Conservation (phyloP, 202 grass and related monocot genomes). For the Schoenoplectus triqueter region DNA sequence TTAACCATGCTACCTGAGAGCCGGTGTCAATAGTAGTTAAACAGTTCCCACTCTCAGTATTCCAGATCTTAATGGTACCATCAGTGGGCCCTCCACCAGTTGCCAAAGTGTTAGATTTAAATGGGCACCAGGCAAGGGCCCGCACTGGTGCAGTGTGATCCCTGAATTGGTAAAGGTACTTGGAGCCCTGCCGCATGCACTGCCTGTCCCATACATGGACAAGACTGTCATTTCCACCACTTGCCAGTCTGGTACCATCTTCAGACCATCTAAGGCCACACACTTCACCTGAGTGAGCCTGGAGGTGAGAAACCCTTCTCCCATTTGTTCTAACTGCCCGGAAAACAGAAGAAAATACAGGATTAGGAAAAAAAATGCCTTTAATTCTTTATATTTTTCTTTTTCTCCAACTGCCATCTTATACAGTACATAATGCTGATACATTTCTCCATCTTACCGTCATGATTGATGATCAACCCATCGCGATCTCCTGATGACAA, state of each 20-base stretch:
- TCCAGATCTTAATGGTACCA: conserved; percentile 48
- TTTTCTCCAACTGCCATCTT: neutral
- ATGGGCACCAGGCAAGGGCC: conserved; percentile 50
- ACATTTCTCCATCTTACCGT: conserved; percentile 32
- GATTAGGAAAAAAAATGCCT: neutral
- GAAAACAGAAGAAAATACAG: neutral
- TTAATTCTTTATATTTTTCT: neutral
- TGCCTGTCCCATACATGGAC: conserved; percentile 41
- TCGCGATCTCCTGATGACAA: conserved; percentile 48
- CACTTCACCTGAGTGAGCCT: conserved; percentile 43
- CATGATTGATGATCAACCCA: conserved; percentile 46
- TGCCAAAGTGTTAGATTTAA: conserved; percentile 42
- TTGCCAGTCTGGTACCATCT: conserved; percentile 37
- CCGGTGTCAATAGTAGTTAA: conserved; percentile 32
- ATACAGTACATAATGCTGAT: conserved; percentile 3
- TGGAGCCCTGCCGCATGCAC: conserved; percentile 26
- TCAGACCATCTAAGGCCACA: conserved; percentile 47
- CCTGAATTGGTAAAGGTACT: conserved; percentile 41
- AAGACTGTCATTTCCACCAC: conserved; percentile 43
- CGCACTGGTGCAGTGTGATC: conserved; percentile 41
- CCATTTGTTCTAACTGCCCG: conserved; percentile 38
- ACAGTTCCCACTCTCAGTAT: conserved; percentile 40
- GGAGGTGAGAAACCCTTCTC: neutral
- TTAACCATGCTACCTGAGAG: conserved; percentile 37
- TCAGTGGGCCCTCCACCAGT: conserved; percentile 42